Evolutionary conservation across 2,329 filamentous ascomycete species (phyloP).

Genomic region (Trichoderma cornu-damae): DNA sequence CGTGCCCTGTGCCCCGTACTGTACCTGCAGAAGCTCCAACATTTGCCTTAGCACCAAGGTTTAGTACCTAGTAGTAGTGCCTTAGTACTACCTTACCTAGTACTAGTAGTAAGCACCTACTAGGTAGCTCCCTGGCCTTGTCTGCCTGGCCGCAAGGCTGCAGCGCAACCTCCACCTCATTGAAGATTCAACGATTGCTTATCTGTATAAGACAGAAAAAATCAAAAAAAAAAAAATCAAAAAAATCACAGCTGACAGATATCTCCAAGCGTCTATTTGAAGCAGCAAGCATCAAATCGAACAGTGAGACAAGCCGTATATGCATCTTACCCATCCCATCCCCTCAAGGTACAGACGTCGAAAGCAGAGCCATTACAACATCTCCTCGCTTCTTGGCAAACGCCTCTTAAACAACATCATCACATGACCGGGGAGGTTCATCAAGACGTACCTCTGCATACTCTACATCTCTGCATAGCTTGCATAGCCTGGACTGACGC

Average conservation of each 20-base stretch:
- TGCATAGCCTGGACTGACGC: not conserved
- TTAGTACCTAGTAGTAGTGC: too few species aligned
- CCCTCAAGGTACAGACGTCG: not conserved
- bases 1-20: too few species aligned
- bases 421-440: not conserved
- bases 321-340: not conserved
- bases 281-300: not conserved
- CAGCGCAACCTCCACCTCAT: constrained; percentile 3
- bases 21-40: constrained; percentile 1
- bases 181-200: constrained; percentile 3
- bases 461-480: too few species aligned
- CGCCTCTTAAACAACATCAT: not conserved
- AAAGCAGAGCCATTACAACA: not conserved
- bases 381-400: not conserved
- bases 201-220: constrained; percentile 9
- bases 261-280: not conserved
- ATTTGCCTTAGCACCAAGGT: not conserved
- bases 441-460: not conserved
- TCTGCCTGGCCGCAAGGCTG: constrained; percentile 8
- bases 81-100: too few species aligned
- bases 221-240: too few species aligned
- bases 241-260: not conserved
- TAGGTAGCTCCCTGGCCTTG: not conserved
- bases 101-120: too few species aligned
- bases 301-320: not conserved